These are phyloP conservation scores for Thuja plicata DNA, from an alignment of 83 land plant species.

Conservation along the genomic window DNA sequence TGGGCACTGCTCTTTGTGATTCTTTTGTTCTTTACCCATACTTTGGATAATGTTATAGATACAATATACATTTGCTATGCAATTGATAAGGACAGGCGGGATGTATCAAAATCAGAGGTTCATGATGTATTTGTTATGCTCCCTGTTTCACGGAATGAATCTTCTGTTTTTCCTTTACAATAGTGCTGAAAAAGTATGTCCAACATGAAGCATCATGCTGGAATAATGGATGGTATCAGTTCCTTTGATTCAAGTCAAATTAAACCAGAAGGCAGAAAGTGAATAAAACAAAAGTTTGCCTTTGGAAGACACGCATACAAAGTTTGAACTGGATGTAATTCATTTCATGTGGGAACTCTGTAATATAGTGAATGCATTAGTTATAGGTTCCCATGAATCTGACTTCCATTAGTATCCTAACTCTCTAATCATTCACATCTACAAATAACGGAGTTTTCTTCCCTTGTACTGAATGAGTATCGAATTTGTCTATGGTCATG, in stretches of 20 bases:
- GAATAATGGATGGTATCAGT: conserved; percentile 1
- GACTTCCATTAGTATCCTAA: not conserved
- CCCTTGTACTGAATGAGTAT: not conserved
- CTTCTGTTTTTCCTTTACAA: conserved; percentile 39
- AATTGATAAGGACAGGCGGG: conserved; percentile 87
- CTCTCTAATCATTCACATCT: not conserved
- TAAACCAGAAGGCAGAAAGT: not conserved
- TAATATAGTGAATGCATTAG: not conserved
- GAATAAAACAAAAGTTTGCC: not conserved
- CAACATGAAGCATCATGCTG: not conserved
- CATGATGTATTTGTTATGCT: conserved; percentile 77
- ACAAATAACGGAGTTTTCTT: not conserved
- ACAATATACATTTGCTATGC: conserved; percentile 93
- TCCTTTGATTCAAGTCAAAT: not conserved
- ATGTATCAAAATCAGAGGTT: conserved; percentile 70
- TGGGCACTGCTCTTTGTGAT: conserved; percentile 66
- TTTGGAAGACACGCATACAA: not conserved
- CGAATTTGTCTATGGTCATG: not conserved
- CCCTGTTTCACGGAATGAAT: conserved; percentile 54
- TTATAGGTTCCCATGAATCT: not conserved
- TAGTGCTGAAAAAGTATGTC: not conserved
- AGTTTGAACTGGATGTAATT: not conserved
- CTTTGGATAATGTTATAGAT: conserved; percentile 83
- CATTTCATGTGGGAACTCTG: not conserved
- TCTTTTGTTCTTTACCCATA: conserved; percentile 61